These are phyloP conservation scores for Myrica gale DNA, from an alignment of 306 rosid species.

Conservation along the genomic window DNA sequence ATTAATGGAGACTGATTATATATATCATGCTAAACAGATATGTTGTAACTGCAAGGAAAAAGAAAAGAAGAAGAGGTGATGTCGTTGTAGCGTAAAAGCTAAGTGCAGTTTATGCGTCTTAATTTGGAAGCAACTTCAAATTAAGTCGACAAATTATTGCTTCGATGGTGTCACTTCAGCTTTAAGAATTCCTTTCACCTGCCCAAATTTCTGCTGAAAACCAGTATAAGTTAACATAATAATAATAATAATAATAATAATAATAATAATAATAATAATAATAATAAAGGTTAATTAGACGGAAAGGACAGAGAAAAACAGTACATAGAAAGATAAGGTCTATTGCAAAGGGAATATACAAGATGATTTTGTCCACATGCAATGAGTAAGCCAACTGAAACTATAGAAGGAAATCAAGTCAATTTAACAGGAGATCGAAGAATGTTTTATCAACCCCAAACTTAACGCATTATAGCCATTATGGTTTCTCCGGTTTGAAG, in stretches of 20 bases:
- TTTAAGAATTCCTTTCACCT: not conserved
- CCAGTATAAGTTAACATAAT: too few species aligned
- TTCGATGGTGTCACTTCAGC: not conserved
- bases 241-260: too few species aligned
- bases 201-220: too few species aligned
- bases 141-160: not conserved
- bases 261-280: too few species aligned
- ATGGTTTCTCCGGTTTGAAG: not conserved
- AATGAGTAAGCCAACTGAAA: not conserved
- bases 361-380: not conserved
- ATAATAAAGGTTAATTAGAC: not conserved
- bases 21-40: not conserved
- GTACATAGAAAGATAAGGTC: not conserved
- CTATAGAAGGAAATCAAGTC: too few species aligned
- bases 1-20: not conserved
- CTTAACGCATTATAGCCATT: not conserved
- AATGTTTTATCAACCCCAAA: too few species aligned
- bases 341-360: not conserved
- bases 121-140: slow-evolving; percentile 5
- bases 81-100: slow-evolving; percentile 1
- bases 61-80: not conserved
- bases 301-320: not conserved
- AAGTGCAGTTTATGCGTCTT: not conserved
- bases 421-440: too few species aligned
- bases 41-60: too few species aligned